Evolutionary conservation across 2,329 filamentous ascomycete species (phyloP), one percentile per base, ranked within the genome.

Genomic region (Colletotrichum kahawae): DNA sequence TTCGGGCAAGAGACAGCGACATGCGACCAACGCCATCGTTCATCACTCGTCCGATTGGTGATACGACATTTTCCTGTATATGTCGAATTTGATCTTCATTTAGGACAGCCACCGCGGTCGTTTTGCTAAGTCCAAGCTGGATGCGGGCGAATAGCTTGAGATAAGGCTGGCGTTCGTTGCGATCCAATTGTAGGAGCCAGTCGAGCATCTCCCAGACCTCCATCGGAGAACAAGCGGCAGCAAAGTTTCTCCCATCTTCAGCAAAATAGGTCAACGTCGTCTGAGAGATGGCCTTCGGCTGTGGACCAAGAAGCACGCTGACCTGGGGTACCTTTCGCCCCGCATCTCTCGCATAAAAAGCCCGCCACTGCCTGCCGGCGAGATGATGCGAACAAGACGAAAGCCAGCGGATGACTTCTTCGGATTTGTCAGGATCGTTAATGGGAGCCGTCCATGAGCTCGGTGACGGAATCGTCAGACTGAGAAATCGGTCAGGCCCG

Each of bases 21-120:
- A 95, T 93, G 4, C 84, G 84, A 0, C 88, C 90, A 60, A 94
- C 93, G 0, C 94, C 92, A 70, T 93, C 92, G 59, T 92, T 93
- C 91, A 93, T 93, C 1, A 90, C 86, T 9, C 86, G 83, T 0
- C 79, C 77, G 3, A 75, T 81, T 0, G 83, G 83, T 0, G 88
- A 89, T 0, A 80, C 59, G 3, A 90, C 77, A 76, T 90, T 86
- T 1, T 77, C 5, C 75, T 5, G 10, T 77, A 78, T 21, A 48
- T 86, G 81, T 27, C 77, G 78, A 48, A 93, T 90, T 70, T 92
- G 87, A 1, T 82, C 31, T 0, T 79, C 80, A 8, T 87, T 81
- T 2, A 93, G 83, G 0, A 87, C 79, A 0, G 90, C 73, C 0
- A 88, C 87, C 2, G 89, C 84, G 2, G 75, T 80, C 0, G 90